Evolutionary conservation across 768 basidiomycete species (phyloP).

Genomic region (Chiua virens): DNA sequence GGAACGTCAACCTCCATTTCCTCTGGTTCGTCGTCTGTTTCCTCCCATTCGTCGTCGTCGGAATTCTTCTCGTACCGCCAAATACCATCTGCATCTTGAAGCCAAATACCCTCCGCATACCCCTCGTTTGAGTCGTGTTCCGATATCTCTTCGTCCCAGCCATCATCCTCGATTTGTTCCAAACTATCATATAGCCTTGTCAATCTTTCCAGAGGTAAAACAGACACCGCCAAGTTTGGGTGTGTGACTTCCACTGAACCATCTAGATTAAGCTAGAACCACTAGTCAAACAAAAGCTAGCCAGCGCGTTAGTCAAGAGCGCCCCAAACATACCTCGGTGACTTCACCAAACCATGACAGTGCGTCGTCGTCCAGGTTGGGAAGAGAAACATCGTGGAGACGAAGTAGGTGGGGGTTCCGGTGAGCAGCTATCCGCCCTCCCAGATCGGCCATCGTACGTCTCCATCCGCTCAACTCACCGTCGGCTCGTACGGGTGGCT

Average conservation of each 20-base stretch:
- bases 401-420: slow-evolving; percentile 38
- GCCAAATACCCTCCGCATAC: slow-evolving; percentile 42
- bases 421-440: slow-evolving; percentile 51
- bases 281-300: slow-evolving; percentile 4
- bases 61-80: slow-evolving; percentile 32
- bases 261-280: slow-evolving; percentile 63
- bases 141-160: slow-evolving; percentile 46
- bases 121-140: slow-evolving; percentile 40
- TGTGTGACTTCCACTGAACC: slow-evolving; percentile 74
- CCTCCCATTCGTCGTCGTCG: slow-evolving; percentile 43
- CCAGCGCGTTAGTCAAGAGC: slow-evolving; percentile 2
- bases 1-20: slow-evolving; percentile 38
- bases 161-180: slow-evolving; percentile 74
- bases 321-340: slow-evolving; percentile 48
- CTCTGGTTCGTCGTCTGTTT: slow-evolving; percentile 33
- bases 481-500: slow-evolving; percentile 47
- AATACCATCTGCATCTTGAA: slow-evolving; percentile 41
- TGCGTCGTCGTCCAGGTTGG: slow-evolving; percentile 37
- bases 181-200: slow-evolving; percentile 79
- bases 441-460: slow-evolving; percentile 68
- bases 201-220: slow-evolving; percentile 65
- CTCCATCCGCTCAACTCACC: slow-evolving; percentile 69
- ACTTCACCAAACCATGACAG: slow-evolving; percentile 90
- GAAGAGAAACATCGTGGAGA: slow-evolving; percentile 46
- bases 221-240: slow-evolving; percentile 49